Evolutionary conservation across 2,329 filamentous ascomycete genomes (phyloP).

Genomic region (Chrysoporthe puriensis): DNA sequence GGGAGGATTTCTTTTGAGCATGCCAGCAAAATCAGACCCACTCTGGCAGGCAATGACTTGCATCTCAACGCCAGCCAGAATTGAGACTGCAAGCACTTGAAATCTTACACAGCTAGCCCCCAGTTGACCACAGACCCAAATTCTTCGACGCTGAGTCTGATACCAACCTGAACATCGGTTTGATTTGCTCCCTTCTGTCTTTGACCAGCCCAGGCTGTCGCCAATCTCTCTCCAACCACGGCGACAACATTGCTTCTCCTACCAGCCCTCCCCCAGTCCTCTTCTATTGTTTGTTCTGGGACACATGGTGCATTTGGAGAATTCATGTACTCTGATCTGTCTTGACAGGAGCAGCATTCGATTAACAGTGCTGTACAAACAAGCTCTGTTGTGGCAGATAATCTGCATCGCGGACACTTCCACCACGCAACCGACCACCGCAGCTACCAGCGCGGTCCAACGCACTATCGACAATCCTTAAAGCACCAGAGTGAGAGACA

Average conservation of each 20-base stretch:
- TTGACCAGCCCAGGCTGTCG: not conserved
- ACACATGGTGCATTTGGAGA: not conserved
- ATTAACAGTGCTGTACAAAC: not conserved
- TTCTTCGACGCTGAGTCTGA: not conserved
- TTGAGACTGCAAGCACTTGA: not conserved
- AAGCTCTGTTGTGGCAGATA: not conserved
- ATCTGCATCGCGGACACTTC: not conserved
- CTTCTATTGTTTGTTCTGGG: not conserved
- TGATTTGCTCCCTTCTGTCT: not conserved
- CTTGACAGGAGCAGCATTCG: not conserved
- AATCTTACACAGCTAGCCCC: not conserved
- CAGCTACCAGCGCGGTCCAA: not conserved
- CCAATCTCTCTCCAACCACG: not conserved
- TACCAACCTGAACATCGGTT: not conserved
- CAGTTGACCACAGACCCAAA: not conserved
- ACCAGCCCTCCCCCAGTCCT: not conserved
- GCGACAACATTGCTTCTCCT: not conserved
- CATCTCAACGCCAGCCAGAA: not conserved
- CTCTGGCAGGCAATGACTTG: constrained; percentile 1
- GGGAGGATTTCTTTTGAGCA: not conserved
- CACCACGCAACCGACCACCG: not conserved
- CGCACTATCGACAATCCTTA: not conserved
- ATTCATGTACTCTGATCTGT: not conserved
- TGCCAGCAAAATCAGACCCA: not conserved
- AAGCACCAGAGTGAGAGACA: not conserved